Evolutionary conservation across 257 asterid species (phyloP), one percentile per base, ranked within the genome.

Genomic region (Capsicum chinense): DNA sequence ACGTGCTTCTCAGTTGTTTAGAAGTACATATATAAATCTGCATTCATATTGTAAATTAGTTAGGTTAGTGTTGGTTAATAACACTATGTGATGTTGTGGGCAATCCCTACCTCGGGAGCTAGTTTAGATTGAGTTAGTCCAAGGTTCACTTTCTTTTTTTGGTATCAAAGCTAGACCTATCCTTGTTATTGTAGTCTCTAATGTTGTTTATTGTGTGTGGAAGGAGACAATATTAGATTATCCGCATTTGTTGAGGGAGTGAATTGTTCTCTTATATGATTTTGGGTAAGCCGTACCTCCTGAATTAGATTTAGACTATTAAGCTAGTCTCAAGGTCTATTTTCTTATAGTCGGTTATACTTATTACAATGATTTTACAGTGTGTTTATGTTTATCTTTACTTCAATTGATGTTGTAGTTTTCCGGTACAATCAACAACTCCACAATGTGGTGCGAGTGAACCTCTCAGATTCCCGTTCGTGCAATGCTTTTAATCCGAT

Each of bases 391-490:
- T 10, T 10, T 1, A 4, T n/a, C 13, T 5, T 50, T 57, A 57
- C 50, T 57, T 83, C 54, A 3, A 56, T 14, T 63, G 21, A n/a
- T 39, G 35, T 19, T 70, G 73, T 56, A 88, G 91, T 62, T 35
- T 86, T 86, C 76, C 78, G 85, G 69, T 86, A 86, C 87, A 52
- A 56, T 19, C 85, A 15, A 5, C 83, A 79, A 48, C 71, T 79
- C 54, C 91, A 86, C 42, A 83, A 85, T 19, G 88, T 86, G 68
- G 60, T 86, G 48, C 88, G 84, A 69, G 91, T 83, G 84, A 84
- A 63, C 56, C 60, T 52, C 17, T n/a, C 79, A 9, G 87, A 86
- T 21, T 85, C 16, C 80, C 74, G 71, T 59, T 83, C 84, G 11
- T 86, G 91, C 89, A 86, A 80, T 83, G 69, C 88, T 15, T 50